These are phyloP conservation scores for Phytophthora vignae DNA, from an alignment of 352 stramenopile species.

Conservation along the genomic window DNA sequence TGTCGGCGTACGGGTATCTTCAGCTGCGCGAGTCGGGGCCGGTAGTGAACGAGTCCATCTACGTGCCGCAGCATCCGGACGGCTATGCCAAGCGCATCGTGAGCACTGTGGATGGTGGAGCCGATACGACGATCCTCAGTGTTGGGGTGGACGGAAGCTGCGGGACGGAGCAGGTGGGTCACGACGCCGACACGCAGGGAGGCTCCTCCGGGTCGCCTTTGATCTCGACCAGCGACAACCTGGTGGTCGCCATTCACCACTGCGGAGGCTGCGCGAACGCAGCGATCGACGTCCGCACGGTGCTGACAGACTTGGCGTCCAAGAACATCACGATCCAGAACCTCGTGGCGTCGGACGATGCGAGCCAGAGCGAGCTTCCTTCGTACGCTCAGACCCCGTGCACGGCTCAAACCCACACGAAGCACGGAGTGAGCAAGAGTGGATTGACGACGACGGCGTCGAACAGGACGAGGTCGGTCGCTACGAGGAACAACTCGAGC, in stretches of 20 bases:
- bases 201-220: conserved; percentile 61
- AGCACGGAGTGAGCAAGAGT: conserved; percentile 2
- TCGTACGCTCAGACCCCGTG: conserved; percentile 34
- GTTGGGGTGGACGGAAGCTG: conserved; percentile 42
- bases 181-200: conserved; percentile 55
- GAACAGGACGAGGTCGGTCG: conserved; percentile 5
- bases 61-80: conserved; percentile 63
- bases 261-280: conserved; percentile 61
- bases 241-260: conserved; percentile 63
- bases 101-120: conserved; percentile 42
- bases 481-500: background rate
- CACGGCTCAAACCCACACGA: conserved; percentile 12
- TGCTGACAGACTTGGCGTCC: conserved; percentile 44
- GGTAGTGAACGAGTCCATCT: conserved; percentile 57
- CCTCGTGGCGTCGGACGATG: conserved; percentile 31
- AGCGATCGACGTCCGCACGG: conserved; percentile 47
- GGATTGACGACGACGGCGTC: conserved; percentile 4
- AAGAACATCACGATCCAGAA: conserved; percentile 51
- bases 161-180: conserved; percentile 47
- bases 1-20: conserved; percentile 62
- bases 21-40: conserved; percentile 51
- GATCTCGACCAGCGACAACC: conserved; percentile 50
- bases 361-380: conserved; percentile 10
- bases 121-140: conserved; percentile 38
- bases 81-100: conserved; percentile 64